phyloP scores from a whole-genome alignment of 768 basidiomycete species.

The Trametes villosa region DNA sequence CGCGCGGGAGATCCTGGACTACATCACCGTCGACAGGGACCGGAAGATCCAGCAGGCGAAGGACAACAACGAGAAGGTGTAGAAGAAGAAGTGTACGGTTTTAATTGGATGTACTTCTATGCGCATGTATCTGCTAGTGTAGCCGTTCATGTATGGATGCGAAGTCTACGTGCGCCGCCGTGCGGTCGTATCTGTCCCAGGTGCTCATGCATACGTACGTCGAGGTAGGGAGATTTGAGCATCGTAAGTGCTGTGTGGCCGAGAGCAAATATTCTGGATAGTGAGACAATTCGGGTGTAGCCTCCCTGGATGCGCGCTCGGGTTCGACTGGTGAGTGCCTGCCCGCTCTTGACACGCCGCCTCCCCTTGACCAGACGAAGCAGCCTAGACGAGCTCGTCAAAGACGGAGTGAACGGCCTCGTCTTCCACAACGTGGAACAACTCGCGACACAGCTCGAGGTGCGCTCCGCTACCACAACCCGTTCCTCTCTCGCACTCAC shows the following conservation, averaged over 20 bases:
- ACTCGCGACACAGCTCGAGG: slow-evolving; percentile 75
- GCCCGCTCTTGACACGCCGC: not conserved
- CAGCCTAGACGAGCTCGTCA: slow-evolving; percentile 87
- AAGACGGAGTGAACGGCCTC: slow-evolving; percentile 81
- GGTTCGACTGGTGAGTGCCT: slow-evolving; percentile 76
- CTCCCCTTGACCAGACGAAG: not conserved
- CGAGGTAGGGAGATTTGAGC: too few species aligned
- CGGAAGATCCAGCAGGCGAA: slow-evolving; percentile 29
- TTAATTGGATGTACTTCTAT: not conserved
- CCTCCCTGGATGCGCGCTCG: slow-evolving; percentile 88
- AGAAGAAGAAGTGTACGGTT: not conserved
- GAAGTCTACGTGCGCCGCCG: too few species aligned
- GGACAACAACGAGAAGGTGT: slow-evolving; percentile 17
- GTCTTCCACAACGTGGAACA: slow-evolving; percentile 71
- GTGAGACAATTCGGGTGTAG: slow-evolving; percentile 98
- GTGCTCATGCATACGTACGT: too few species aligned
- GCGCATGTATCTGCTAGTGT: not conserved
- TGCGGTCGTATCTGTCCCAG: too few species aligned
- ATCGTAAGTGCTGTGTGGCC: too few species aligned
- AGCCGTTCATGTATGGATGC: not conserved
- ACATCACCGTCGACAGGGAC: slow-evolving; percentile 72
- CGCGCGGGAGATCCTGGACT: slow-evolving; percentile 79
- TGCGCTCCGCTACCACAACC: slow-evolving; percentile 38
- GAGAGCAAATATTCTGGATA: too few species aligned
- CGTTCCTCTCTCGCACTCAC: not conserved